Evolutionary conservation across 1,139 yeast genomes (phyloP).

Genomic region (Kurtzmaniella quercitrusa): DNA sequence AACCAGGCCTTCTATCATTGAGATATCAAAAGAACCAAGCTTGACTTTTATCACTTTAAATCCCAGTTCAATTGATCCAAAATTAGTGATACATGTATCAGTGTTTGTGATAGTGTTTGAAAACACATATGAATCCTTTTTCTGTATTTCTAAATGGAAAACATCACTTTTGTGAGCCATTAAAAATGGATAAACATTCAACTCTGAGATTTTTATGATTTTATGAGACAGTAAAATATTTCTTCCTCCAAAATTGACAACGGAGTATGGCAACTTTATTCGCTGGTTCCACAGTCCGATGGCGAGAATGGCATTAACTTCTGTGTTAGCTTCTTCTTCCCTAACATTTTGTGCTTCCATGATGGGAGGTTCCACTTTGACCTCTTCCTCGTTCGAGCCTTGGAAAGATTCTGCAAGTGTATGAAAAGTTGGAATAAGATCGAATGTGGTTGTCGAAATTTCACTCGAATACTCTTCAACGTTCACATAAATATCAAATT

Average conservation of each 20-base stretch:
- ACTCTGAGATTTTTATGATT: constrained; percentile 7
- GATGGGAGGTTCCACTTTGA: not conserved
- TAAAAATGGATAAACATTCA: constrained; percentile 9
- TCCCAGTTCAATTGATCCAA: constrained; percentile 13
- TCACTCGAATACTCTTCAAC: constrained; percentile 21
- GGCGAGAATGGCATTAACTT: constrained; percentile 3
- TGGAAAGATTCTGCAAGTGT: not conserved
- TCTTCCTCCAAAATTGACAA: constrained; percentile 4
- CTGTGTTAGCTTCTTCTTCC: not conserved
- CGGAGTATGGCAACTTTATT: constrained; percentile 10
- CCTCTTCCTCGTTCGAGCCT: not conserved
- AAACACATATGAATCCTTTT: constrained; percentile 8
- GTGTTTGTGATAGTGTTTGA: constrained; percentile 8
- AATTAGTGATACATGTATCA: constrained; percentile 12
- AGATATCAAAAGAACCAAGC: constrained; percentile 11
- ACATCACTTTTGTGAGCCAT: constrained; percentile 7
- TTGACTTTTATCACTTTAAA: constrained; percentile 11
- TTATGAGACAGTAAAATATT: constrained; percentile 6
- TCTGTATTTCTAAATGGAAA: constrained; percentile 9
- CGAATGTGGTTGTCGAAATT: constrained; percentile 17
- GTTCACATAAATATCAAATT: constrained; percentile 16
- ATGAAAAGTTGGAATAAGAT: constrained; percentile 6
- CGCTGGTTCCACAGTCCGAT: constrained; percentile 10
- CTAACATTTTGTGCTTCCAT: not conserved
- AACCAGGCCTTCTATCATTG: constrained; percentile 11